Base-by-base conservation (phyloP, 306 rosid species). In the Vigna unguiculata region DNA sequence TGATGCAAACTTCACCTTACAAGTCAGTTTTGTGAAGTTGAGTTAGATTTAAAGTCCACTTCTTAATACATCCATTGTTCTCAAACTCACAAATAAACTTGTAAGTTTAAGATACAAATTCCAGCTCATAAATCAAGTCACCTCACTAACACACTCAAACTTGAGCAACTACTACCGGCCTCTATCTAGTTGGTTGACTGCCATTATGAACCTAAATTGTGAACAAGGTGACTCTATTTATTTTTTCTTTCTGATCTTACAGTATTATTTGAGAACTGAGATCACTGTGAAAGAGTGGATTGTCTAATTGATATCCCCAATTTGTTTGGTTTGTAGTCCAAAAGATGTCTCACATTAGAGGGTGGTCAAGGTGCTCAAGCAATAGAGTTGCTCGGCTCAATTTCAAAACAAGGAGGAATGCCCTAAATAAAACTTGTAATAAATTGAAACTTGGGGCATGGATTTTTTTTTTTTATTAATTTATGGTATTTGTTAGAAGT, bases 261-360 rank as follows among this genome's bases (percentile, higher is more conserved):
- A 24, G 63, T 57, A 13, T 57, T 24, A 12, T 17, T 57, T 22
- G 63, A 57, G 36, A 57, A 57, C 63, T 57, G 36, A 57, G n/a
- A 57, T 57, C 63, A 22, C 63, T 11, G 9, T 22, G 9, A 57
- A 57, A 54, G 14, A 9, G 30, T 20, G 30, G 21, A 54, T 10
- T 9, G 30, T 20, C 30, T 54, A 54, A 54, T 41, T 41, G 5
- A 20, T 54, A 54, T 54, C 3, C 30, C 30, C 28, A 54, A 9
- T 53, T 53, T 53, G 59, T 53, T 53, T 53, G 21, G 30, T 53
- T 9, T 53, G 4, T 53, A 20, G 22, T 9, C 20, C 21, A 53
- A 4, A 53, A 57, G 12, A 24, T 57, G n/a, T 10, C n/a, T 55
- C 32, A 57, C 4, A 13, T 12, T 6, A 7, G 64, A 58, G 19